Evolutionary conservation across 352 stramenopile genomes (phyloP), one percentile per base, ranked within the genome.

Genomic region (Phytophthora ramorum): DNA sequence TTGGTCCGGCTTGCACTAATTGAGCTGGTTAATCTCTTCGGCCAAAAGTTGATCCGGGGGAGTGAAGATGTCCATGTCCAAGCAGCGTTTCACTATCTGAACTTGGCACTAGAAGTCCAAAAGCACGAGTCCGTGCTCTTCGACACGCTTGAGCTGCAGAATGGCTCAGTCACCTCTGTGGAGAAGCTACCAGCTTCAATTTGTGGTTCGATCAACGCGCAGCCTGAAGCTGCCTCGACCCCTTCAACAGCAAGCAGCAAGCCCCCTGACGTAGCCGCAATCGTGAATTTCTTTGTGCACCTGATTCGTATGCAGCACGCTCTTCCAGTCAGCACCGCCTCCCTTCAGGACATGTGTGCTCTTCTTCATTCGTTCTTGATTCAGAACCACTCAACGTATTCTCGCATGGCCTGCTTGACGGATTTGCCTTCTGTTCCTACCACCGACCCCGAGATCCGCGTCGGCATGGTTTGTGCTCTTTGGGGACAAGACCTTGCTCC

Each of bases 11-110:
- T 70, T 8, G 81, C 83, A 14, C 47, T 92, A 14, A 66, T 89
- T 24, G 78, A 93, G 50, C 62, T 95, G n/a, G 78, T 91, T 20
- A 72, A 89, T 66, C 49, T 92, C 2, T 92, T 81, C 43, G 66
- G 71, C 6, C 63, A 68, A 45, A 83, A 91, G 43, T 12, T 86
- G 1, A 9, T 91, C 16, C 58, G 45, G 8, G 63, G 43, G 6
- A 65, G 74, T 24, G 76, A 91, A 63, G 67, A 88, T 12, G 62
- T 78, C 14, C 83, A 92, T 41, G 64, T 90, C 17, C 83, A 92
- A 66, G 83, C 79, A 17, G 84, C 82, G 28, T 91, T 90, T 44
- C 84, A 93, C 62, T 93, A 88, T 62, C 59, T 95, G 26, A 78
- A 70, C 35, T 52, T 92, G 16, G 84, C 77, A 0, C 32, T 85